Conservation (phyloP, 768 basidiomycete genomes). For the Coprinopsis marcescibilis region DNA sequence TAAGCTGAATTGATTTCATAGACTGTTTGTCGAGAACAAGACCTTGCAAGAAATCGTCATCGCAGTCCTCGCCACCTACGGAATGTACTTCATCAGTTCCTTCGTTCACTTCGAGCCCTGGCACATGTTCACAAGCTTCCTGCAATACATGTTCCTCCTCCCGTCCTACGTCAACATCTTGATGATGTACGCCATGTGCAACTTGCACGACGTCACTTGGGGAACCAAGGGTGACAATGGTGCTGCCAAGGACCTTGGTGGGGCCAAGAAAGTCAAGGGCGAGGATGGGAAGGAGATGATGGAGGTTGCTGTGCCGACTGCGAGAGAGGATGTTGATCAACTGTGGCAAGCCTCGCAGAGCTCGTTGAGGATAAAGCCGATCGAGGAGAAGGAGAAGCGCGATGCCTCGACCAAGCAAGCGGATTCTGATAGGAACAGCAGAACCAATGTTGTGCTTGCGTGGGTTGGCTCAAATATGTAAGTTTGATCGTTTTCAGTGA, state of each 20-base stretch:
- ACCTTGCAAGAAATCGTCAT: conserved; percentile 83
- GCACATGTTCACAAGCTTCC: conserved; percentile 94
- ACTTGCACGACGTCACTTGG: conserved; percentile 86
- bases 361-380: conserved; percentile 60
- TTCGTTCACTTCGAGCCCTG: conserved; percentile 91
- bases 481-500: conserved; percentile 20
- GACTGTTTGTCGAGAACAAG: conserved; percentile 56
- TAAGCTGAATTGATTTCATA: conserved; percentile 16
- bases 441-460: conserved; percentile 78
- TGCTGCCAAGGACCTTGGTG: conserved; percentile 80
- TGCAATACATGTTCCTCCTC: conserved; percentile 88
- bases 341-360: conserved; percentile 75
- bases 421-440: conserved; percentile 78
- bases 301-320: conserved; percentile 80
- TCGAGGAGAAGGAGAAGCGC: conserved; percentile 75
- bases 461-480: conserved; percentile 87
- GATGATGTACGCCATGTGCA: conserved; percentile 96
- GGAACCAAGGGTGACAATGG: conserved; percentile 94
- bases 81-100: conserved; percentile 81
- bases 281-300: conserved; percentile 82
- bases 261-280: conserved; percentile 83
- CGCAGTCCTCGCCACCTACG: conserved; percentile 70
- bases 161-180: conserved; percentile 76
- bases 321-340: conserved; percentile 81
- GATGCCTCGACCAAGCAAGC: conserved; percentile 85